Conservation (phyloP, 805 yeast genomes). For the Starmerella floricola region DNA sequence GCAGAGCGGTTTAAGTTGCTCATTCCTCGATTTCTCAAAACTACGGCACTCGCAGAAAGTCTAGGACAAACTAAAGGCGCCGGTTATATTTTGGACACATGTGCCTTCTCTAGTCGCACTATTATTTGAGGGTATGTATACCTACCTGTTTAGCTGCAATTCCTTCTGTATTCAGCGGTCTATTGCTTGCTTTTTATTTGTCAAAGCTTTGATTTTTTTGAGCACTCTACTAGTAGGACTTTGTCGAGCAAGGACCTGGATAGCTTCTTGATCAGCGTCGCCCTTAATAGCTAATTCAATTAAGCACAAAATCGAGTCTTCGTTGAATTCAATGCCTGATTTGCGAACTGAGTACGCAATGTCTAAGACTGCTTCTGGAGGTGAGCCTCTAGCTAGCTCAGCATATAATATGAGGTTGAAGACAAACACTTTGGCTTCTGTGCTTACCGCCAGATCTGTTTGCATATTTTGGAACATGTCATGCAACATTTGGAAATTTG, state of each 20-base stretch:
- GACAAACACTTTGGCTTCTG: constrained; percentile 19
- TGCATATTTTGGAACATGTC: constrained; percentile 14
- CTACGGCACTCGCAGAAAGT: too few relatives aligned
- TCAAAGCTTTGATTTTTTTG: background rate
- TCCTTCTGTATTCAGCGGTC: too few relatives aligned
- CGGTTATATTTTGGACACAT: too few relatives aligned
- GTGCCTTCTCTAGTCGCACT: too few relatives aligned
- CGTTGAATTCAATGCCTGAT: constrained; percentile 14
- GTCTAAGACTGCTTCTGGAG: background rate
- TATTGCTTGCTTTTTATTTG: background rate
- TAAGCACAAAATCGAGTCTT: constrained; percentile 12
- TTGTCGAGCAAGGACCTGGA: constrained; percentile 6
- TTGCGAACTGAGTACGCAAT: constrained; percentile 6
- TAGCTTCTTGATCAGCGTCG: constrained; percentile 1
- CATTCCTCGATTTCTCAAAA: too few relatives aligned
- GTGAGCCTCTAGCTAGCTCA: background rate
- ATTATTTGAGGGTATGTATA: too few relatives aligned
- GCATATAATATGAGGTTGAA: constrained; percentile 21
- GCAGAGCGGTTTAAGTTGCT: too few relatives aligned
- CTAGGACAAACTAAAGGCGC: too few relatives aligned
- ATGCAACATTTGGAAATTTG: constrained; percentile 2
- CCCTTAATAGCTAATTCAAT: constrained; percentile 6
- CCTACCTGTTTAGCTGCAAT: background rate
- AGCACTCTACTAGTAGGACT: constrained; percentile 6
- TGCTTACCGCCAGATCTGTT: constrained; percentile 10